Evolutionary conservation across 176 grass and related monocot genomes (phyloP).

Genomic region (Metroxylon sagu): DNA sequence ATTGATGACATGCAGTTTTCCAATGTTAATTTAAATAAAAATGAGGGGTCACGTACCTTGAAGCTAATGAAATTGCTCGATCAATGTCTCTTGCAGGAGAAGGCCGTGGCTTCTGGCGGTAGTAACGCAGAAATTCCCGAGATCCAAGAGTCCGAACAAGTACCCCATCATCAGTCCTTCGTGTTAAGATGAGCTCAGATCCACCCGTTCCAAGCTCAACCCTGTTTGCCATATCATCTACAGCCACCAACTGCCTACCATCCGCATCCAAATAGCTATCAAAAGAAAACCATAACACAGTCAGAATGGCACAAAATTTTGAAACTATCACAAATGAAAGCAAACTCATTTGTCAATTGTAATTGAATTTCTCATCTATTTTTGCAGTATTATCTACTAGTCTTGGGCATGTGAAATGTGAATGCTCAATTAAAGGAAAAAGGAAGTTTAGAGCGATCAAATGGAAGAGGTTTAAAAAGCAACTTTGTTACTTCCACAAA

Average conservation of each 20-base stretch:
- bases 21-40: not conserved
- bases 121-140: conserved; percentile 77
- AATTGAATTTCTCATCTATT: no score
- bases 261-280: conserved; percentile 71
- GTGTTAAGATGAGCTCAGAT: conserved; percentile 66
- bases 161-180: conserved; percentile 49
- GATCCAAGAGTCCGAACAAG: conserved; percentile 60
- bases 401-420: no score
- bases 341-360: no score
- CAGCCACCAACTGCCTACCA: conserved; percentile 61
- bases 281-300: not conserved
- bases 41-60: conserved; percentile 41
- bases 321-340: no score
- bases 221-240: conserved; percentile 30
- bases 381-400: no score
- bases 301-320: no score
- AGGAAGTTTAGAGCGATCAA: no score
- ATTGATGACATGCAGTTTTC: not conserved
- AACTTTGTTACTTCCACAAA: no score
- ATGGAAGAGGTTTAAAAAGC: no score
- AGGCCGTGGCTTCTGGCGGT: conserved; percentile 78
- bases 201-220: conserved; percentile 76
- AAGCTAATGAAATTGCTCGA: conserved; percentile 62
- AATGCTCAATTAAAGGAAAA: no score
- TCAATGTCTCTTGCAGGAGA: conserved; percentile 51